These are phyloP conservation scores for Collybia sp. DNA, from an alignment of 768 basidiomycete genomes.

Conservation along the genomic window DNA sequence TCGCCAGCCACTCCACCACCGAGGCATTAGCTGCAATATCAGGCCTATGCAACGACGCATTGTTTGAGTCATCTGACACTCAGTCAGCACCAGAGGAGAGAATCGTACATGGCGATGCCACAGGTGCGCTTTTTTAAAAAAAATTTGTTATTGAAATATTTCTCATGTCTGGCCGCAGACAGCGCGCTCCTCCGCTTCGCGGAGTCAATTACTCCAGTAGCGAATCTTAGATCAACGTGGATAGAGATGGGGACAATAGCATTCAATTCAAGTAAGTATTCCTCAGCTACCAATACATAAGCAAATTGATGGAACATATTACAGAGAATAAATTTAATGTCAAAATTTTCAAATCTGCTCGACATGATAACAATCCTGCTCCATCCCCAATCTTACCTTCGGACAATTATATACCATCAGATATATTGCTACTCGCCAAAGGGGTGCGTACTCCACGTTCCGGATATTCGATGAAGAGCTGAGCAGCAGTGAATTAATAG, in stretches of 20 bases:
- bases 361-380: not conserved
- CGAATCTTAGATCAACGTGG: slow-evolving; percentile 28
- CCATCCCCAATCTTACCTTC: slow-evolving; percentile 1
- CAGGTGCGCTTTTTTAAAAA: too few relatives aligned
- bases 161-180: slow-evolving; percentile 21
- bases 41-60: slow-evolving; percentile 56
- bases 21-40: slow-evolving; percentile 25
- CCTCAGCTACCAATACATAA: not conserved
- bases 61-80: slow-evolving; percentile 31
- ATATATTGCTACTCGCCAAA: slow-evolving; percentile 33
- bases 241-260: slow-evolving; percentile 25
- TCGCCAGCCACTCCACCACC: slow-evolving; percentile 5
- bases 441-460: too few relatives aligned
- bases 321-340: slow-evolving; percentile 50
- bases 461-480: too few relatives aligned
- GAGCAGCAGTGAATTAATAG: too few relatives aligned
- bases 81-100: slow-evolving; percentile 24
- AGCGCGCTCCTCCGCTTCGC: slow-evolving; percentile 48
- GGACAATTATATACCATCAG: slow-evolving; percentile 13
- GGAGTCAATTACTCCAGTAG: slow-evolving; percentile 20
- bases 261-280: slow-evolving; percentile 32
- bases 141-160: too few relatives aligned
- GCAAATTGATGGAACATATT: not conserved
- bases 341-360: slow-evolving; percentile 27
- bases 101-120: slow-evolving; percentile 33